Evolutionary conservation across 2,329 filamentous ascomycete genomes (phyloP), one percentile per base, ranked within the genome.

Genomic region (Exophiala dermatitidis): DNA sequence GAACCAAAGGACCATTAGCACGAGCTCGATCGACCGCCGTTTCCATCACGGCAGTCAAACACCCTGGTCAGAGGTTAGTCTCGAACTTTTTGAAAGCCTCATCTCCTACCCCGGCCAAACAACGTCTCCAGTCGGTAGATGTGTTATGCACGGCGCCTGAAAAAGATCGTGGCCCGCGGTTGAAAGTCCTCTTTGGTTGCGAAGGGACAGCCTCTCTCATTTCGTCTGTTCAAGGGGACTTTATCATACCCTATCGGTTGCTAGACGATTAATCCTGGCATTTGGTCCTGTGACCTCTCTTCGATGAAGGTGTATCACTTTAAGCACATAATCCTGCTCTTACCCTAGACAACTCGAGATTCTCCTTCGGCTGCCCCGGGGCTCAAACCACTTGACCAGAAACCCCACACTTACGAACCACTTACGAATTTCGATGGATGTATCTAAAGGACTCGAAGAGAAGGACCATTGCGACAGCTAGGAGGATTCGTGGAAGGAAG

Each of bases 21-120:
- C 34, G 50, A 28, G 26, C 47, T 53, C 50, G 57, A 59, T 59
- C 57, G 57, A 59, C 53, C 36, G 34, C 48, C 37, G 45, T 37
- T 46, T 45, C 46, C 45, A 42, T 59, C 53, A 54, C 37, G 48
- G 38, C 50, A 42, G 29, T 51, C 48, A 52, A 52, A 30, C 37
- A 51, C 34, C 53, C 52, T 33, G 30, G 42, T 47, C 38, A 30
- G 5, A 30, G 46, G 8, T 46, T 59, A 56, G 57, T 46, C 58
- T 50, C 55, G 43, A 55, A 53, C 43, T 48, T 41, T 48, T 33
- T 38, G 28, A 54, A 55, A 60, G 58, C 58, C 52, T 60, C 58
- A 58, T 58, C 50, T 60, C 58, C 52, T 53, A 58, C 49, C 58
- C 54, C 55, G 44, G 56, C 52, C 50, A 58, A 46, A 52, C 51